Percentiles rank a stretch among this genome's conserved stretches.
Conservation (phyloP, 345 rosid species). For the Syzygium grande region DNA sequence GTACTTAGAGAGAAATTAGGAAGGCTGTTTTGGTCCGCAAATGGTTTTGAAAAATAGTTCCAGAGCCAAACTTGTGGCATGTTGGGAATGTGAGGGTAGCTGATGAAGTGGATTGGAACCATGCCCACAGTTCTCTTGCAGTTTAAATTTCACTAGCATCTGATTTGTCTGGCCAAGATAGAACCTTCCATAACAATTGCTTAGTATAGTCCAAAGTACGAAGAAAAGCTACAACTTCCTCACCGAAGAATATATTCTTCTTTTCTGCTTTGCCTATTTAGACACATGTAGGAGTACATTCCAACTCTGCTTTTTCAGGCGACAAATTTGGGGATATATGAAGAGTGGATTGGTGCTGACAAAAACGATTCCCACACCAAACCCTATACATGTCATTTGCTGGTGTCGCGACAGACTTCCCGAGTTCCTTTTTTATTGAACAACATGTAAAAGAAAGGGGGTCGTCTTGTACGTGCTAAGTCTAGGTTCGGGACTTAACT, state of each 20-base stretch:
- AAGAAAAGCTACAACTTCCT: not conserved
- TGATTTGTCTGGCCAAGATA: not conserved
- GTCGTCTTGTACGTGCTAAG: too few relatives aligned
- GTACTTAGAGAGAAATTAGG: not conserved
- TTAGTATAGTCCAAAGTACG: not conserved
- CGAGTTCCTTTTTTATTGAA: too few relatives aligned
- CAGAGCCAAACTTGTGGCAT: not conserved
- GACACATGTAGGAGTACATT: not conserved
- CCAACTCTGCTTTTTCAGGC: not conserved
- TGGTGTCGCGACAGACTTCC: too few relatives aligned
- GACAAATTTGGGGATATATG: not conserved
- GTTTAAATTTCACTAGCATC: not conserved
- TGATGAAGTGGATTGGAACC: not conserved
- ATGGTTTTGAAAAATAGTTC: not conserved
- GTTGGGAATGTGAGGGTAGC: too few relatives aligned
- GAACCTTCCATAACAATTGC: not conserved
- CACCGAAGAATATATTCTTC: not conserved
- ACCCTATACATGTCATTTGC: not conserved
- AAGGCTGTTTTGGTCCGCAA: not conserved
- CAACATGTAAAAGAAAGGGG: too few relatives aligned
- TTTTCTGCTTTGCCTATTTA: not conserved
- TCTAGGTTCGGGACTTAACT: too few relatives aligned
- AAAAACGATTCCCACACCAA: not conserved
- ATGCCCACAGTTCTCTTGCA: not conserved
- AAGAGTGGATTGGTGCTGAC: not conserved